Conservation (phyloP, 2,329 filamentous ascomycete genomes). For the Clarireedia monteithiana region DNA sequence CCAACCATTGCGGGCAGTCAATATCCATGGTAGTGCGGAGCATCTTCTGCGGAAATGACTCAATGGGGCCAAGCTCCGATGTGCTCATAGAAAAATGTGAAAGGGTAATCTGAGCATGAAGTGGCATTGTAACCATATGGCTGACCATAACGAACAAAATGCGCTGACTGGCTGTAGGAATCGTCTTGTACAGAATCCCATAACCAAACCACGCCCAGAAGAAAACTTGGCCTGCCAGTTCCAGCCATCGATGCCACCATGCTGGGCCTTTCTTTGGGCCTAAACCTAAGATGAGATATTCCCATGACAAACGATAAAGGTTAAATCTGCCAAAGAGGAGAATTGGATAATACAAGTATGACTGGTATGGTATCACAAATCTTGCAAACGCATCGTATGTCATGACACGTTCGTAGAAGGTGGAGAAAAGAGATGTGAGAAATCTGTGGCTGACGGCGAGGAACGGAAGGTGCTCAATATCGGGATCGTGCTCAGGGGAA, state of each 20-base stretch:
- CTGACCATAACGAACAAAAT: constrained; percentile 71
- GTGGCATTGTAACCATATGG: constrained; percentile 70
- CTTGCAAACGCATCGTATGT: constrained; percentile 67
- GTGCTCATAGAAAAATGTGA: constrained; percentile 95
- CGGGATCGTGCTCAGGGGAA: constrained; percentile 88
- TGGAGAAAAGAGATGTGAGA: constrained; percentile 63
- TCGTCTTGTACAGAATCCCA: constrained; percentile 62
- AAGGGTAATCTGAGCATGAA: constrained; percentile 85
- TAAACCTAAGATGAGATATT: constrained; percentile 62
- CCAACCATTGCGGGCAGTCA: constrained; percentile 79
- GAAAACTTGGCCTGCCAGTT: constrained; percentile 65
- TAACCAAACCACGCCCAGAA: constrained; percentile 90
- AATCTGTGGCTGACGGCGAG: constrained; percentile 82
- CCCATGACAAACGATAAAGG: constrained; percentile 74
- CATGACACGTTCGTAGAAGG: constrained; percentile 79
- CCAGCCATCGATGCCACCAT: constrained; percentile 78
- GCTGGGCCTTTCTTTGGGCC: constrained; percentile 69
- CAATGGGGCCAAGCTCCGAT: constrained; percentile 70
- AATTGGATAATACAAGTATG: constrained; percentile 77
- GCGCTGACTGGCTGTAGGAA: constrained; percentile 62
- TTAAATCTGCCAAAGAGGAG: constrained; percentile 81
- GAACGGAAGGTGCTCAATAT: constrained; percentile 86
- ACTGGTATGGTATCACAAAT: constrained; percentile 63
- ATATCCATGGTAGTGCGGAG: constrained; percentile 91
- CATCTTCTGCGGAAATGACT: constrained; percentile 88